Evolutionary conservation across 106 monocot genomes (phyloP).

Genomic region (Allium sativum): DNA sequence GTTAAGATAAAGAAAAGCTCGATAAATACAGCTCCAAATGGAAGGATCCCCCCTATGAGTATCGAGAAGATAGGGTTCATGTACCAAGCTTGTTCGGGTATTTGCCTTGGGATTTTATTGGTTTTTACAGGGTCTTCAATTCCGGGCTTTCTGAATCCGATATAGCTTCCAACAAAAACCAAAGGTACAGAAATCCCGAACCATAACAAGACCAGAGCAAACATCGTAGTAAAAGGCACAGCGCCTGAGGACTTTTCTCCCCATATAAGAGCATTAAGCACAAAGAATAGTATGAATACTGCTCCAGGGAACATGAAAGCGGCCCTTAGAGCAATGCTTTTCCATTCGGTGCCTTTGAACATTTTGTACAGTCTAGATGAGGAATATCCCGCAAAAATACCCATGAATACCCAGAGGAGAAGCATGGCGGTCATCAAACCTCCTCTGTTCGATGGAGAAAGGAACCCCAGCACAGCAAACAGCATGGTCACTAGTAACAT

Average conservation of each 20-base stretch:
- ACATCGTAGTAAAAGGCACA: conserved; percentile 97
- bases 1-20: conserved; percentile 98
- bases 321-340: conserved; percentile 63
- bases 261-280: conserved; percentile 88
- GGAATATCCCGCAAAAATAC: conserved; percentile 83
- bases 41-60: conserved; percentile 91
- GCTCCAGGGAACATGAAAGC: conserved; percentile 70
- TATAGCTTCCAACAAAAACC: conserved; percentile 67
- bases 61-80: conserved; percentile 92
- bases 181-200: conserved; percentile 96
- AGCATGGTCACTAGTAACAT: conserved; percentile 94
- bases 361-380: conserved; percentile 75
- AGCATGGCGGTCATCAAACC: conserved; percentile 98
- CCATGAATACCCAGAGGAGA: conserved; percentile 96
- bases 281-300: conserved; percentile 63
- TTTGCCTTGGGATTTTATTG: conserved; percentile 94
- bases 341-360: conserved; percentile 93
- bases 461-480: conserved; percentile 89
- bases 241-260: conserved; percentile 96
- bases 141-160: conserved; percentile 81
- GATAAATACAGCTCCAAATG: conserved; percentile 94
- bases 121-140: conserved; percentile 92
- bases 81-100: conserved; percentile 96
- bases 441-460: conserved; percentile 91
- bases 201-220: conserved; percentile 86